Conservation (phyloP, 345 rosid genomes). For the Punica granatum region DNA sequence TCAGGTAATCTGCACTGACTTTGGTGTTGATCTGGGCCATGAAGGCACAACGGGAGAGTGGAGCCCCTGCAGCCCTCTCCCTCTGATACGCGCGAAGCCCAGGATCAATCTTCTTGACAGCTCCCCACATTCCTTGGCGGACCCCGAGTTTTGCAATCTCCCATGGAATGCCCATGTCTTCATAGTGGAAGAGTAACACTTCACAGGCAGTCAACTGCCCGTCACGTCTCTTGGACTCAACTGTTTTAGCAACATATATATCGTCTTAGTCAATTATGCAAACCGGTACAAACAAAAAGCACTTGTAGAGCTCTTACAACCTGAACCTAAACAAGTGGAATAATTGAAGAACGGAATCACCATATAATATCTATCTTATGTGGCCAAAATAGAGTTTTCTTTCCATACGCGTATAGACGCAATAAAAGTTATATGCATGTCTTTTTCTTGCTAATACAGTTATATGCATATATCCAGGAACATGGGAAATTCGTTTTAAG, state of each 20-base stretch:
- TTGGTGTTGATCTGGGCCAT: conserved; percentile 90
- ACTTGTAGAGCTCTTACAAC: not conserved
- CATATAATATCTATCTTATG: not conserved
- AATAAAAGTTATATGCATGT: no score
- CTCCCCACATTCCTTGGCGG: conserved; percentile 99
- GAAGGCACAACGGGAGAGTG: conserved; percentile 49
- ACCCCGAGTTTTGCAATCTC: conserved; percentile 93
- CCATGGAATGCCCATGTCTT: conserved; percentile 98
- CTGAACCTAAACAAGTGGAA: not conserved
- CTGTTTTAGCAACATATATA: conserved; percentile 24
- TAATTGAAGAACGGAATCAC: not conserved
- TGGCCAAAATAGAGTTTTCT: no score
- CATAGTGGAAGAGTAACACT: conserved; percentile 90
- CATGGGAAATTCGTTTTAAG: no score
- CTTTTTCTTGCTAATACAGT: no score
- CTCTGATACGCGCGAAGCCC: conserved; percentile 68
- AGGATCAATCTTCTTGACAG: conserved; percentile 91
- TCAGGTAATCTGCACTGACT: conserved; percentile 57
- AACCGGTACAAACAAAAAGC: not conserved
- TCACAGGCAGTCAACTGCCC: conserved; percentile 82
- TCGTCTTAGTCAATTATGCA: not conserved
- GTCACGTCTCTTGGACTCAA: conserved; percentile 79
- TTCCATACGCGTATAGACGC: no score
- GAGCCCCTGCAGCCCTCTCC: conserved; percentile 47
- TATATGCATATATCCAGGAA: no score